Conservation (phyloP, 2,329 filamentous ascomycete genomes). For the Epichloe brachyelytri region DNA sequence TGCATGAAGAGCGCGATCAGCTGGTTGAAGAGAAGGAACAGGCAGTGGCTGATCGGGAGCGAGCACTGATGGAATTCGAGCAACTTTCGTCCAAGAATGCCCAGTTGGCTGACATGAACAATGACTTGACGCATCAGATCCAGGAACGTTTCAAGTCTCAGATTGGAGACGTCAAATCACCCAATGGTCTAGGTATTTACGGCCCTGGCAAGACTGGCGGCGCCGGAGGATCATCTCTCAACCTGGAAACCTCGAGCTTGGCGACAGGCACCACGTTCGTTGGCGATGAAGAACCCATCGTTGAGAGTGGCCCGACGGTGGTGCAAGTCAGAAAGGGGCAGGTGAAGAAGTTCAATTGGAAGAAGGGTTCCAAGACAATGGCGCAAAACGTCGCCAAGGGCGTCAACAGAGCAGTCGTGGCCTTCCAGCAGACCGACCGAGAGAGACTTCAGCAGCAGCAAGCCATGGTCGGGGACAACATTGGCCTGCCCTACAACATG, state of each 20-base stretch:
- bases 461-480: constrained; percentile 47
- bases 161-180: constrained; percentile 37
- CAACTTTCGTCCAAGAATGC: constrained; percentile 89
- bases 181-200: constrained; percentile 46
- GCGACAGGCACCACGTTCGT: constrained; percentile 47
- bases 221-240: constrained; percentile 33
- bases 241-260: constrained; percentile 39
- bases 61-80: constrained; percentile 90
- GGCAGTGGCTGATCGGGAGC: constrained; percentile 75
- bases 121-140: constrained; percentile 86
- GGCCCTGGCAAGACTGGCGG: constrained; percentile 34
- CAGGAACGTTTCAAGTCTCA: constrained; percentile 85
- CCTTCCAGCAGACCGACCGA: constrained; percentile 47
- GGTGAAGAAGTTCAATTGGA: constrained; percentile 96
- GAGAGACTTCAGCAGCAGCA: constrained; percentile 41
- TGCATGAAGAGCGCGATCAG: constrained; percentile 62
- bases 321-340: constrained; percentile 92
- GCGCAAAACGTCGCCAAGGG: constrained; percentile 91
- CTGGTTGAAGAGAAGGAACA: constrained; percentile 75
- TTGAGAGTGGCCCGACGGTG: constrained; percentile 74
- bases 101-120: constrained; percentile 89
- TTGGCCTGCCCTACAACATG: constrained; percentile 60
- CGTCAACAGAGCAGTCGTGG: constrained; percentile 80
- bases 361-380: constrained; percentile 87
- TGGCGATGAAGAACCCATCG: constrained; percentile 52